These are phyloP conservation scores for Panaeolus cyanescens DNA, from an alignment of 768 basidiomycete genomes.

Conservation along the genomic window DNA sequence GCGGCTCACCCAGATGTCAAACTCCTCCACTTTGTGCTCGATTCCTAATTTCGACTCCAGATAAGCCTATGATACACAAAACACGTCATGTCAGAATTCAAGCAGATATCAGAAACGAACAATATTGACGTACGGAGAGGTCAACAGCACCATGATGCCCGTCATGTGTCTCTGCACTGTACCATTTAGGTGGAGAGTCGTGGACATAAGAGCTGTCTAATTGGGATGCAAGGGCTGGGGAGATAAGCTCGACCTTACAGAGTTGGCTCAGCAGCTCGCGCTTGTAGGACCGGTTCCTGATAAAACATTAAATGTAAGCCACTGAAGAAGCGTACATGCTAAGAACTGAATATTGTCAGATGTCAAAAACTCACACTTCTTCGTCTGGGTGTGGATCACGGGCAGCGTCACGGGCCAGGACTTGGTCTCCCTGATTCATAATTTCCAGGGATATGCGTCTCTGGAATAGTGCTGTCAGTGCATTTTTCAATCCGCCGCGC, in stretches of 20 bases:
- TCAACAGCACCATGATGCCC: conserved; percentile 40
- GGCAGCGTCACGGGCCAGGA: conserved; percentile 34
- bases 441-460: conserved; percentile 45
- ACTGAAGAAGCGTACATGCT: too few species aligned
- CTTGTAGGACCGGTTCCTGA: conserved; percentile 30
- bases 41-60: conserved; percentile 58
- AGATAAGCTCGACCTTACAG: conserved; percentile 52
- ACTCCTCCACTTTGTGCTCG: conserved; percentile 44
- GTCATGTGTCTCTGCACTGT: conserved; percentile 64
- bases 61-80: conserved; percentile 57
- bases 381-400: conserved; percentile 28
- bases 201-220: conserved; percentile 48
- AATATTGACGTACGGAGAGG: conserved; percentile 46
- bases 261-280: conserved; percentile 61
- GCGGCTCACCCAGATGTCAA: conserved; percentile 39
- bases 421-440: conserved; percentile 53
- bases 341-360: neutral
- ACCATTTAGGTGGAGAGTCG: conserved; percentile 50
- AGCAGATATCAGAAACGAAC: conserved; percentile 8
- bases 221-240: conserved; percentile 49
- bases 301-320: neutral
- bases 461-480: conserved; percentile 48
- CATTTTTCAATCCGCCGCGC: conserved; percentile 48
- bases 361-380: conserved; percentile 22
- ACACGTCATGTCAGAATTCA: neutral